phyloP scores from a whole-genome alignment of 495 filamentous ascomycete genomes.

The Evansstolkia leycettana region DNA sequence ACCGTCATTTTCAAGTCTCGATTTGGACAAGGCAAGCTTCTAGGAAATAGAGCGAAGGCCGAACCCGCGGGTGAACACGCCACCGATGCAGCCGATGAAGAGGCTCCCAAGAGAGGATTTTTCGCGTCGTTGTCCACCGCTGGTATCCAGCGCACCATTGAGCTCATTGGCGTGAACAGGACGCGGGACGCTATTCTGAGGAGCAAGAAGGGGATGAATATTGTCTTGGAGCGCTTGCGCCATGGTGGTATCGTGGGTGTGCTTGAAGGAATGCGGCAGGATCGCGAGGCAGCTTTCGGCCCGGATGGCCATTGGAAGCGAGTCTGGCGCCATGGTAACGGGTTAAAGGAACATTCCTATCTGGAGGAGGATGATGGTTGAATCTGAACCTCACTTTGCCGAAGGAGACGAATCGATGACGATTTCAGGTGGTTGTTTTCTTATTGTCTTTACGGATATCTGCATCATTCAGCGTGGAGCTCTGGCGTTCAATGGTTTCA shows the following conservation, averaged over 20 bases:
- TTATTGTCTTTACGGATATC: neutral
- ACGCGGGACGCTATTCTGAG: slow-evolving; percentile 75
- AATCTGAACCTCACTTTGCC: neutral
- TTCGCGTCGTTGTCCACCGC: slow-evolving; percentile 64
- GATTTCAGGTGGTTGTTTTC: too few species aligned
- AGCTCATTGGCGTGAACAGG: slow-evolving; percentile 72
- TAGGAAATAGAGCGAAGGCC: slow-evolving; percentile 35
- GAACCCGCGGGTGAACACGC: slow-evolving; percentile 12
- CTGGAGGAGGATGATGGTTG: slow-evolving; percentile 21
- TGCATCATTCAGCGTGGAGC: neutral
- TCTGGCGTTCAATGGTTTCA: neutral
- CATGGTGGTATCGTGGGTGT: slow-evolving; percentile 74
- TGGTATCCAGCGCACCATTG: slow-evolving; percentile 79
- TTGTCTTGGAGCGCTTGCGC: slow-evolving; percentile 79
- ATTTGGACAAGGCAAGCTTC: slow-evolving; percentile 59
- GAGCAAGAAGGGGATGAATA: slow-evolving; percentile 88
- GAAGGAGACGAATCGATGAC: too few species aligned
- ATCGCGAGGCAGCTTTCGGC: slow-evolving; percentile 40
- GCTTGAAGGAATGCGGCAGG: slow-evolving; percentile 69
- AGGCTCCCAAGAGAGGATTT: slow-evolving; percentile 46
- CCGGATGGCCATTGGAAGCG: slow-evolving; percentile 36
- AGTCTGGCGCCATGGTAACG: slow-evolving; percentile 29
- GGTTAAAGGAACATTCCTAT: slow-evolving; percentile 11
- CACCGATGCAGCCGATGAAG: slow-evolving; percentile 33
- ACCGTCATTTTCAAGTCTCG: slow-evolving; percentile 76